A percentile compares a stretch with the other conserved stretches of the same genome.
phyloP scores from a whole-genome alignment of 2,329 filamentous ascomycete species.

The Rhinocladiella mackenziei region DNA sequence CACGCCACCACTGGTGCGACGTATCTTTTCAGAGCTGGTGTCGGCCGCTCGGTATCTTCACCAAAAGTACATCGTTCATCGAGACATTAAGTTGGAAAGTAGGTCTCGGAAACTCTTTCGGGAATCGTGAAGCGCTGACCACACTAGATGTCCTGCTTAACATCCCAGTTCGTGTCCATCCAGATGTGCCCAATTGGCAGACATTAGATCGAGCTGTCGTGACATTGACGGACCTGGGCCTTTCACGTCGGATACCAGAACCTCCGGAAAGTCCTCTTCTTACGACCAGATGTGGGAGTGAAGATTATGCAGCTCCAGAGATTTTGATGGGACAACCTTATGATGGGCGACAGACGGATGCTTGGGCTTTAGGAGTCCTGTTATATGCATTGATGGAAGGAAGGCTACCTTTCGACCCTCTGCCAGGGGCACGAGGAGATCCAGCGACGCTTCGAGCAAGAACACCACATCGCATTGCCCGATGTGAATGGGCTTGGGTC shows the following conservation, averaged over 20 bases:
- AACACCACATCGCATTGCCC: slow-evolving; percentile 88
- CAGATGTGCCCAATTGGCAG: slow-evolving; percentile 64
- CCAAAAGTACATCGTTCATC: slow-evolving; percentile 79
- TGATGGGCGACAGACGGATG: slow-evolving; percentile 85
- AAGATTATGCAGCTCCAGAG: slow-evolving; percentile 95
- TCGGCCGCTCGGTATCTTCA: slow-evolving; percentile 84
- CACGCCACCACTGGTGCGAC: slow-evolving; percentile 65
- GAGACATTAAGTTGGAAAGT: slow-evolving; percentile 98
- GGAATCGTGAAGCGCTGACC: slow-evolving; percentile 19
- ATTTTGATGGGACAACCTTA: slow-evolving; percentile 94
- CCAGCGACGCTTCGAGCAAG: slow-evolving; percentile 71
- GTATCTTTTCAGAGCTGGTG: slow-evolving; percentile 87
- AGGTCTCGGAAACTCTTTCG: slow-evolving; percentile 39
- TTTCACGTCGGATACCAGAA: slow-evolving; percentile 74
- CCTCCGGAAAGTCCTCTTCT: slow-evolving; percentile 75
- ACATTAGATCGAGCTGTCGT: slow-evolving; percentile 77
- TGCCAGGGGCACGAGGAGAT: slow-evolving; percentile 70
- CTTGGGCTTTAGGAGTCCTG: slow-evolving; percentile 90
- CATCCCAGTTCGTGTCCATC: slow-evolving; percentile 63
- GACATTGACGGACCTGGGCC: slow-evolving; percentile 85
- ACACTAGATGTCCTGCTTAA: slow-evolving; percentile 82
- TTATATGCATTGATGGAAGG: slow-evolving; percentile 91
- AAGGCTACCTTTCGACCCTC: slow-evolving; percentile 87
- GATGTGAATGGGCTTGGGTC: slow-evolving; percentile 94
- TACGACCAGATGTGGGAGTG: slow-evolving; percentile 89